Evolutionary conservation across 441 rosid species (phyloP), one percentile per base, ranked within the genome.

Genomic region (Syzygium syzygioides): DNA sequence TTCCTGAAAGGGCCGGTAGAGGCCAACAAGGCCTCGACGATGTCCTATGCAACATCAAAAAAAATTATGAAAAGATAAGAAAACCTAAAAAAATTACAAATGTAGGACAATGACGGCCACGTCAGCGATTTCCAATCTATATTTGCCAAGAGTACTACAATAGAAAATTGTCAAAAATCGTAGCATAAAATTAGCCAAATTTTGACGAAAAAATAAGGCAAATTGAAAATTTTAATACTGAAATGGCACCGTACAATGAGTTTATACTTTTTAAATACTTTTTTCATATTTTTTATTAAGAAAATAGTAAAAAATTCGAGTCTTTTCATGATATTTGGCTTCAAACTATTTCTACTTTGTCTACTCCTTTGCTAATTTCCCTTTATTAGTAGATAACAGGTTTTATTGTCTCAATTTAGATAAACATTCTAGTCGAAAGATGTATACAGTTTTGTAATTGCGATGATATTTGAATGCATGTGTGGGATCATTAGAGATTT

Each of bases 101-200:
- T 3, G 5, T 18, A 18, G 7, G 48, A 34, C 45, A 68, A 4
- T 19, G 23, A 68, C 3, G 0, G 12, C 14, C 2, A 68, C 7
- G 2, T 68, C 13, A 18, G 3, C 26, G 1, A 18, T 9, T 68
- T 68, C 19, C 1, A 0, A 32, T 4, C 25, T 5, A 32, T 32
- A 18, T 9, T 0, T 7, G 12, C 13, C 7, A 2, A 0, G 5
- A 66, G 14, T 14, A 18, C 9, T 32, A 68, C 13, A 34, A 34
- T 68, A 4, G 3, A 68, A 68, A 68, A 32, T 60, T 4, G 1
- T 34, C 8, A 68, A 34, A 34, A 68, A 2, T 4, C 26, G 0
- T 10, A 57, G 6, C 3, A 10, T 14, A 25, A 57, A 34, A 68
- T 68, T 68, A 68, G 79, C 1, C 13, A 68, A 34, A 68, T 6